Conservation (phyloP, 345 rosid species). For the Hibiscus tridactylites region DNA sequence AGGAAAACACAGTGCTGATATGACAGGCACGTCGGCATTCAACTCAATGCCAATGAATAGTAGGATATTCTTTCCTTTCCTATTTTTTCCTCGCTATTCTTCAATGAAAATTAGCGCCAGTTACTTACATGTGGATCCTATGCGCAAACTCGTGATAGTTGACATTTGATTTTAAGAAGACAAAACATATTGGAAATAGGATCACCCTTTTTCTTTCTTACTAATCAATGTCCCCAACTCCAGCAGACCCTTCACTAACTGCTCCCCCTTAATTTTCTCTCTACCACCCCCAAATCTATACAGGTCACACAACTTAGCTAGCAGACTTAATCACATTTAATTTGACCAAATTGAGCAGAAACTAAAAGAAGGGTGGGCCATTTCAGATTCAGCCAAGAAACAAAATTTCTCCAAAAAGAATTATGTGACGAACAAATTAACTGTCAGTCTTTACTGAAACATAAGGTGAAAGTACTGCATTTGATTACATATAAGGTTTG, state of each 20-base stretch:
- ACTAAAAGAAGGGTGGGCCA: not conserved
- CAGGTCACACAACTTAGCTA: not conserved
- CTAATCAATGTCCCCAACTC: not conserved
- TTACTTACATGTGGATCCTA: not conserved
- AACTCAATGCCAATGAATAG: not conserved
- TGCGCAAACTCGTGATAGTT: not conserved
- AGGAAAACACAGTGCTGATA: not conserved
- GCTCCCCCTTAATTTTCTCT: not conserved
- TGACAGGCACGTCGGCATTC: not conserved
- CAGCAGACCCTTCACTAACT: not conserved
- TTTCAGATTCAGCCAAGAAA: not conserved
- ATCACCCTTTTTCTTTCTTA: not conserved
- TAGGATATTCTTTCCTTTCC: not conserved
- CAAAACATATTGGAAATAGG: not conserved
- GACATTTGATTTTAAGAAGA: not conserved
- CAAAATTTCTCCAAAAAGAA: not conserved
- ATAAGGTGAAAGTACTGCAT: not conserved
- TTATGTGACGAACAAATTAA: not conserved
- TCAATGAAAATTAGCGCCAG: not conserved
- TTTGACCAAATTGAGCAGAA: not conserved
- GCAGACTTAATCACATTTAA: not conserved
- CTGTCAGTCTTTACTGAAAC: not conserved
- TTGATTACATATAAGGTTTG: not conserved
- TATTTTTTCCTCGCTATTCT: not conserved
- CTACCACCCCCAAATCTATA: not conserved